These are phyloP conservation scores for Sutorius australiensis DNA, from an alignment of 768 basidiomycete genomes.

Conservation along the genomic window DNA sequence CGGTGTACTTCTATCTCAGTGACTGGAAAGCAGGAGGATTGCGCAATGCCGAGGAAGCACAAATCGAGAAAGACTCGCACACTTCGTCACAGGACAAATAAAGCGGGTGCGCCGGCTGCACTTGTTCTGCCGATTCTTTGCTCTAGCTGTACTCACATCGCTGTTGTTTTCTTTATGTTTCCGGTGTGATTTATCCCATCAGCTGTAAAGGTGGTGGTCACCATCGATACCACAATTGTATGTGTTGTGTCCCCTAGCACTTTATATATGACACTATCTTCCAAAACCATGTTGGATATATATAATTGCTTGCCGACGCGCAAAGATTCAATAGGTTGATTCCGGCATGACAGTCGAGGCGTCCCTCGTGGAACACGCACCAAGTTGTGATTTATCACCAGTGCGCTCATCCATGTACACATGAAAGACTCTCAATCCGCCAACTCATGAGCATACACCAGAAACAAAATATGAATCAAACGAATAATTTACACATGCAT, in stretches of 20 bases:
- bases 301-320: background rate
- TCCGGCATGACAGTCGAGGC: background rate
- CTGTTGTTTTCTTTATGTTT: background rate
- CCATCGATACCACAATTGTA: background rate
- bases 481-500: background rate
- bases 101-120: background rate
- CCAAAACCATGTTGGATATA: background rate
- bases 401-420: background rate
- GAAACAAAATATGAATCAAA: background rate
- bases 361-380: background rate
- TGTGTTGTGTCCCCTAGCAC: background rate
- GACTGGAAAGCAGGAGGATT: constrained; percentile 45
- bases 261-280: background rate
- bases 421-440: background rate
- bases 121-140: background rate
- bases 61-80: constrained; percentile 8
- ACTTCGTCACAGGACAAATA: constrained; percentile 7
- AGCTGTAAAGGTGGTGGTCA: background rate
- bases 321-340: no score
- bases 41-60: constrained; percentile 38
- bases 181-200: background rate
- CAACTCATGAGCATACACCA: background rate
- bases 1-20: constrained; percentile 57
- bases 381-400: background rate
- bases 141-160: background rate